Base-by-base conservation (phyloP, 768 basidiomycete genomes). In the Russula emetica region DNA sequence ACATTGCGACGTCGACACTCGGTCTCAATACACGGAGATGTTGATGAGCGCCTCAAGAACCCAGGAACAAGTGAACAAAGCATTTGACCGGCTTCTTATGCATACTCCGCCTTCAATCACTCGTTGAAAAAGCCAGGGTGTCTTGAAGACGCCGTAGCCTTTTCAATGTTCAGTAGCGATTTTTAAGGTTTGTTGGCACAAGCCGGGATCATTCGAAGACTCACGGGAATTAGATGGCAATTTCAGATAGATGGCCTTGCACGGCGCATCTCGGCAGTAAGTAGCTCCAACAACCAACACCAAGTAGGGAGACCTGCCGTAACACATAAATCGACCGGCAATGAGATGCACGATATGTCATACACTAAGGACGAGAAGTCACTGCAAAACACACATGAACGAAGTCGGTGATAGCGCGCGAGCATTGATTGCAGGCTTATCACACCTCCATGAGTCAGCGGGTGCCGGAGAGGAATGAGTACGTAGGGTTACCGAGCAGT, bases 11-110 rank as follows among this genome's bases (percentile, higher is more conserved):
- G n/a, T 54, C 26, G 18, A 28, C 26, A 34, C 50, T 52, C 32
- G 40, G 42, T n/a, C 22, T 28, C 34, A 26, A 38, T 53, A 42
- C 26, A 20, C 52, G 62, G 51, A 47, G 34, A 22, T 18, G 42
- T n/a, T 47, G 36, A 40, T 47, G 44, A 20, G 57, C 62, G 45
- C 45, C 51, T 53, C n/a, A 14, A 30, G 24, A 28, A 42, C 55
- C 40, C 40, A 55, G 55, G 38, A 26, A 42, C 26, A 28, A 44
- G 9, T 22, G 11, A 18, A 42, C 49, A 16, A 22, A 20, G 18
- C 42, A 45, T 28, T 57, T 57, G 20, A 30, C 28, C 40, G 8
- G 34, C 34, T 26, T 55, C 54, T 55, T 14, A 45, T 47, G 0
- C 20, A 40, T 34, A 32, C 20, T 6, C 9, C 22, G 34, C 36